A percentile compares a stretch with the other conserved stretches of the same genome.
phyloP scores from a whole-genome alignment of 2,329 filamentous ascomycete genomes.

The Sporothrix sp. region DNA sequence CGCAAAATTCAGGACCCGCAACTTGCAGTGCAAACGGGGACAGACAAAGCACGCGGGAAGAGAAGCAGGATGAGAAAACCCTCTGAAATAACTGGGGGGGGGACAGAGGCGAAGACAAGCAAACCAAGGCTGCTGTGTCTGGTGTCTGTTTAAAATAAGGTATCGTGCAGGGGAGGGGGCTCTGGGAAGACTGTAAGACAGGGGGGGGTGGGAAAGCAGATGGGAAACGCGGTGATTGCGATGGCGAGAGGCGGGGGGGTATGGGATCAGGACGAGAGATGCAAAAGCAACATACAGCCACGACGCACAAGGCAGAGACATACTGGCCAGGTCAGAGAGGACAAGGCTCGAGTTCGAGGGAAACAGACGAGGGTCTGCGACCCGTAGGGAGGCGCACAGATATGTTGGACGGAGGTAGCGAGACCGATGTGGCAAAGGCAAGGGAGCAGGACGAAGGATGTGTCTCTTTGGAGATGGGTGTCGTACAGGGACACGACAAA shows the following conservation, averaged over 20 bases:
- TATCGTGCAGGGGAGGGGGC: background rate
- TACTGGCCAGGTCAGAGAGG: background rate
- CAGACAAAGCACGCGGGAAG: no score
- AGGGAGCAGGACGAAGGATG: background rate
- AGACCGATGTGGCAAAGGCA: background rate
- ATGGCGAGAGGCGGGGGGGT: background rate
- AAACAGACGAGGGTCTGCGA: background rate
- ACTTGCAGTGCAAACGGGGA: no score
- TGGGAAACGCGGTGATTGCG: background rate
- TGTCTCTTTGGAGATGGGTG: background rate
- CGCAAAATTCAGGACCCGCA: no score
- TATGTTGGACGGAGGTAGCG: background rate
- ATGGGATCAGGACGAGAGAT: background rate
- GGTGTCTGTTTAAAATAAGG: constrained; percentile 4
- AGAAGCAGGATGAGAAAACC: background rate
- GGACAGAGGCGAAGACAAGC: background rate
- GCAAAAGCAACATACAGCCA: background rate
- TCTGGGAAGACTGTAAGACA: background rate
- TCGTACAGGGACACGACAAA: background rate
- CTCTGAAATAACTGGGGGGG: no score
- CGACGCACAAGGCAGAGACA: background rate
- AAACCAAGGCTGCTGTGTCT: background rate
- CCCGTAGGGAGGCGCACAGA: background rate
- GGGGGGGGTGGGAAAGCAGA: background rate
- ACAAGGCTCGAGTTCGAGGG: background rate